Conservation (phyloP, 352 stramenopile species). For the Phytophthora kernoviae region DNA sequence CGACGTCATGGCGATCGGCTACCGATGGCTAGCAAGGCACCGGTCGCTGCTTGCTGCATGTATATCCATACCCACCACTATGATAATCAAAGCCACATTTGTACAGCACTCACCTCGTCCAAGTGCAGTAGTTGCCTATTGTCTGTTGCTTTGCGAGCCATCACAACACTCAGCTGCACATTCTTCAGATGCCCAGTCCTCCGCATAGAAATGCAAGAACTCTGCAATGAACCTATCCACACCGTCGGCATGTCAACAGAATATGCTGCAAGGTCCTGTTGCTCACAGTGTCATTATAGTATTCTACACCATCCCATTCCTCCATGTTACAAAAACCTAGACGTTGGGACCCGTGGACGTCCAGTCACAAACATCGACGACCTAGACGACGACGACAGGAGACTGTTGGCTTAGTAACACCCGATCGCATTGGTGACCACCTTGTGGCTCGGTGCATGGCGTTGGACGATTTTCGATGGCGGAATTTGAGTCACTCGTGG, state of each 20-base stretch:
- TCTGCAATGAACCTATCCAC: neutral
- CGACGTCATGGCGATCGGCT: too few species aligned
- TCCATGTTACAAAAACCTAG: slow-evolving; percentile 5
- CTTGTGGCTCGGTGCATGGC: slow-evolving; percentile 30
- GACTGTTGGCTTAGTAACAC: slow-evolving; percentile 14
- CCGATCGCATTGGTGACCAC: slow-evolving; percentile 33
- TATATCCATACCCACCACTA: too few species aligned
- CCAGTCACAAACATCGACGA: slow-evolving; percentile 19
- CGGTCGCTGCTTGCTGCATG: too few species aligned
- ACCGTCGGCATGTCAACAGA: slow-evolving; percentile 2
- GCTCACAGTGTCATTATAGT: neutral
- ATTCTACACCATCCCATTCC: neutral
- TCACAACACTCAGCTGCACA: too few species aligned
- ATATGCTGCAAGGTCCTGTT: neutral
- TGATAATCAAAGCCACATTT: too few species aligned
- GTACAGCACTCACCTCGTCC: too few species aligned
- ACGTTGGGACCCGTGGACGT: slow-evolving; percentile 27
- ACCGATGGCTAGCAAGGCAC: too few species aligned
- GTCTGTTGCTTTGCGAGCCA: too few species aligned
- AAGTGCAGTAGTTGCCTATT: neutral
- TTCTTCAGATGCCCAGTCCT: neutral
- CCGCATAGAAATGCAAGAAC: slow-evolving; percentile 5
- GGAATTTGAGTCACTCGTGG: slow-evolving; percentile 17
- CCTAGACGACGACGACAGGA: slow-evolving; percentile 5
- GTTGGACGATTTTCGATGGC: slow-evolving; percentile 17